A percentile compares a stretch with the other conserved stretches of the same genome.
phyloP scores from a whole-genome alignment of 352 stramenopile species.

The Globisporangium rhizosaccharum region DNA sequence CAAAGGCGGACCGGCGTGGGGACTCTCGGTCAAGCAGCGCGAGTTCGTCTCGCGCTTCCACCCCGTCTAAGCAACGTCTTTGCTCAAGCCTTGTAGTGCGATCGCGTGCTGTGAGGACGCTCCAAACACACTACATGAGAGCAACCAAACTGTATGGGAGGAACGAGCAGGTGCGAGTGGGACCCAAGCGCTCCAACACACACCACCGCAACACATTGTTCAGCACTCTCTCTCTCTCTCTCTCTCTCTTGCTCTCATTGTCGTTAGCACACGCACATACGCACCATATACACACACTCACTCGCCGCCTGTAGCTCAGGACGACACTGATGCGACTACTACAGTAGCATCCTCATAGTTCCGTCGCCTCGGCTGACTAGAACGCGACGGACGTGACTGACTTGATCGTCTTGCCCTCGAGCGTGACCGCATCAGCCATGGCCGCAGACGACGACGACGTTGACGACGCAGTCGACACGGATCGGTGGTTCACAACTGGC shows the following conservation, averaged over 20 bases:
- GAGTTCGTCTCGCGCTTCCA: constrained; percentile 63
- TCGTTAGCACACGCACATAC: not conserved
- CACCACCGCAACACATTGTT: not conserved
- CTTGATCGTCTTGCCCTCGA: constrained; percentile 9
- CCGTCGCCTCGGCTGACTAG: not conserved
- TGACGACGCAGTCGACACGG: constrained; percentile 5
- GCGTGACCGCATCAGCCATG: not conserved
- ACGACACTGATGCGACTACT: not conserved
- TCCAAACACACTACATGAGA: not conserved
- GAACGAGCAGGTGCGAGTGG: too few species aligned
- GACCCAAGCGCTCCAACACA: too few species aligned
- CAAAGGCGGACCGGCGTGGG: constrained; percentile 69
- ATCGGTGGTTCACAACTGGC: constrained; percentile 4
- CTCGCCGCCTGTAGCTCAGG: too few species aligned
- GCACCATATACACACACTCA: not conserved
- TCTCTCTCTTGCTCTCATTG: not conserved
- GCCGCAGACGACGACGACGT: not conserved
- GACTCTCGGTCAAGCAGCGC: constrained; percentile 63
- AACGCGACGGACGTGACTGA: constrained; percentile 14
- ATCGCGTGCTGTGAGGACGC: not conserved
- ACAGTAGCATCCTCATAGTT: not conserved
- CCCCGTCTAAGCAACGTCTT: constrained; percentile 8
- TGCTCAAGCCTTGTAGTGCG: not conserved
- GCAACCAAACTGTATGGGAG: not conserved
- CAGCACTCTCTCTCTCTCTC: not conserved